Evolutionary conservation across 1,284 basidiomycete genomes (phyloP).

Genomic region (Austroboletus niveus): DNA sequence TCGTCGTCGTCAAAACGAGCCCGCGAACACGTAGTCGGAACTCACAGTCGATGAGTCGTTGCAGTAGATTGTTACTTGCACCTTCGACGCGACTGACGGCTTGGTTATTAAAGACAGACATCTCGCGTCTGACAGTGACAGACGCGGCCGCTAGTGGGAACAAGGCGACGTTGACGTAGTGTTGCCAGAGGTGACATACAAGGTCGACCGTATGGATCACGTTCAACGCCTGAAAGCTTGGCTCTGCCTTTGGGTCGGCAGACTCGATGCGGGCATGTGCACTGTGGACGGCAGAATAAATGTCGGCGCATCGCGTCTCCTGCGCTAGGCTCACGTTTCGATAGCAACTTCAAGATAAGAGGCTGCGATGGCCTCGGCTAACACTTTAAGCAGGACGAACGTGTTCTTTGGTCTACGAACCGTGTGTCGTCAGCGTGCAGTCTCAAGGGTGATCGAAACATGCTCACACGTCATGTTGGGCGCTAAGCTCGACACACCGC

Average conservation of each 20-base stretch:
- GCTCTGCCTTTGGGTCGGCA: conserved; percentile 76
- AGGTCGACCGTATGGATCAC: conserved; percentile 82
- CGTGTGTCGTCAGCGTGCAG: conserved; percentile 1
- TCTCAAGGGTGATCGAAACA: neutral
- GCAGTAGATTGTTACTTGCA: conserved; percentile 80
- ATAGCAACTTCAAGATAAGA: conserved; percentile 90
- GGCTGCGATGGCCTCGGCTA: conserved; percentile 86
- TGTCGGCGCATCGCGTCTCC: neutral
- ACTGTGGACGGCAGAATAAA: conserved; percentile 40
- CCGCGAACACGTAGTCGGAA: conserved; percentile 3
- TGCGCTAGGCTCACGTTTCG: conserved; percentile 67
- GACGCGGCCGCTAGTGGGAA: conserved; percentile 86
- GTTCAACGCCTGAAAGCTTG: conserved; percentile 68
- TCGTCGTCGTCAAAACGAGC: neutral
- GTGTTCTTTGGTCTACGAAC: conserved; percentile 82
- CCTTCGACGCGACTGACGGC: conserved; percentile 86
- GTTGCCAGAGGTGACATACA: conserved; percentile 95
- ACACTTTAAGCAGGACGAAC: conserved; percentile 79
- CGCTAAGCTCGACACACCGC: conserved; percentile 84
- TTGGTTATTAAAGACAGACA: conserved; percentile 92
- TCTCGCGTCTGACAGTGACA: conserved; percentile 88
- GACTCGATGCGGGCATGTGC: conserved; percentile 71
- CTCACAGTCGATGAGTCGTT: conserved; percentile 82
- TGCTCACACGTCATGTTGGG: conserved; percentile 78
- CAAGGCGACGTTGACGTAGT: conserved; percentile 90